Conservation (phyloP, 805 yeast genomes). For the Wickerhamomyces canadensis region DNA sequence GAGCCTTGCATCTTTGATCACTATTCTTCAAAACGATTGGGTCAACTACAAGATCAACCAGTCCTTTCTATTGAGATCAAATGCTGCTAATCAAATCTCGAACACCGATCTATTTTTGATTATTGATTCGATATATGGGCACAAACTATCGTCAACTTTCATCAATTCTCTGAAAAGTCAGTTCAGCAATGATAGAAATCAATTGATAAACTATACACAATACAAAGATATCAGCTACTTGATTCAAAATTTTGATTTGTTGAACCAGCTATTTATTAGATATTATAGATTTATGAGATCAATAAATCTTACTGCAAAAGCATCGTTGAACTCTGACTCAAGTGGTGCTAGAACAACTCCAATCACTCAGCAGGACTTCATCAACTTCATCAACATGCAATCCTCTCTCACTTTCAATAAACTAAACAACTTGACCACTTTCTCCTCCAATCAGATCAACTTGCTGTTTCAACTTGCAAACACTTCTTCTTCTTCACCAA, state of each 20-base stretch:
- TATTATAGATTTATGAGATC: constrained; percentile 21
- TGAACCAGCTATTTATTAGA: constrained; percentile 32
- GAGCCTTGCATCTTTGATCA: constrained; percentile 26
- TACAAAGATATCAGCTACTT: constrained; percentile 34
- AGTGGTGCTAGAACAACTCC: constrained; percentile 20
- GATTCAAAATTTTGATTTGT: constrained; percentile 34
- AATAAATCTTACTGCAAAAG: neutral
- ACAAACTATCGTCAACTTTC: constrained; percentile 34
- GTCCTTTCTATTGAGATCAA: constrained; percentile 28
- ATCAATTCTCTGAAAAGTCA: constrained; percentile 25
- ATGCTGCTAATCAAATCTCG: constrained; percentile 25
- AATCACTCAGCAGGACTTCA: constrained; percentile 32
- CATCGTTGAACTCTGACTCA: constrained; percentile 2
- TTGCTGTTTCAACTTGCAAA: constrained; percentile 25
- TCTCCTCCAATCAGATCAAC: constrained; percentile 37
- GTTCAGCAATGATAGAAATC: constrained; percentile 24
- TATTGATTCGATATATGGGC: constrained; percentile 30
- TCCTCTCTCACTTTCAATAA: constrained; percentile 27
- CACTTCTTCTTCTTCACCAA: constrained; percentile 13
- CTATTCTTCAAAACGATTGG: constrained; percentile 36
- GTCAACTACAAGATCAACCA: constrained; percentile 29
- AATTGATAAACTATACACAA: constrained; percentile 27
- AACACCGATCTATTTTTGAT: constrained; percentile 31
- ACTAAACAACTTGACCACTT: constrained; percentile 34
- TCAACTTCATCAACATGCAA: constrained; percentile 29